phyloP scores from a whole-genome alignment of 495 filamentous ascomycete species.

The Penicillium paradoxum region DNA sequence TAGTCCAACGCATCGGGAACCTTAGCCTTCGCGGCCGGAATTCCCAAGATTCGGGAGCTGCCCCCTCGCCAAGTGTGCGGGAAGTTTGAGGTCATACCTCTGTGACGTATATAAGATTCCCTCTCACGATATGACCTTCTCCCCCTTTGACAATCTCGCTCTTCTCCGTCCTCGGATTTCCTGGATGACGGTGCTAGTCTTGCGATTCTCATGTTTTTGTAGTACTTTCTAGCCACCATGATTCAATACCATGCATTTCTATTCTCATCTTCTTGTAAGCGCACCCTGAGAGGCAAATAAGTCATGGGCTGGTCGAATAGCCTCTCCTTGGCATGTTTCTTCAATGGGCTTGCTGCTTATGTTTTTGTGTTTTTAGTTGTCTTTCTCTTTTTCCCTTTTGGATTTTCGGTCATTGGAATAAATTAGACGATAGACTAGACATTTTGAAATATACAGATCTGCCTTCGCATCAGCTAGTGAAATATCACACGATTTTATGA shows the following conservation, averaged over 20 bases:
- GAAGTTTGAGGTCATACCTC: constrained; percentile 27
- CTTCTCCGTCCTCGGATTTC: constrained; percentile 3
- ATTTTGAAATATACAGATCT: background rate
- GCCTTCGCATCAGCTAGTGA: too few relatives aligned
- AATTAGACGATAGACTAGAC: background rate
- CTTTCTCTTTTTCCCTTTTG: background rate
- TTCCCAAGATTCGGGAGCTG: constrained; percentile 28
- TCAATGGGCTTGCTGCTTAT: background rate
- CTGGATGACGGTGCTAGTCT: constrained; percentile 9
- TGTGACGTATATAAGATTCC: constrained; percentile 19
- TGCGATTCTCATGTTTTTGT: constrained; percentile 5
- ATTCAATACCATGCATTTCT: background rate
- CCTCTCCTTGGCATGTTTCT: background rate
- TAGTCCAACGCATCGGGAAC: constrained; percentile 81
- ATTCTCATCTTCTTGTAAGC: background rate
- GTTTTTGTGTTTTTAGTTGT: background rate
- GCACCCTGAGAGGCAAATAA: background rate
- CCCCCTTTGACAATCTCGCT: constrained; percentile 2
- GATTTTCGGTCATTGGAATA: background rate
- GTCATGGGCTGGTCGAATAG: background rate
- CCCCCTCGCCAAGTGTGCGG: constrained; percentile 31
- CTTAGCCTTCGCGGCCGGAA: constrained; percentile 54
- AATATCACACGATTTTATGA: too few relatives aligned
- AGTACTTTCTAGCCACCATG: constrained; percentile 1
- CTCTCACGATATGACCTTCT: constrained; percentile 11